These are phyloP conservation scores for Strobilomyces echinocephalus DNA, from an alignment of 768 basidiomycete species.

Conservation along the genomic window DNA sequence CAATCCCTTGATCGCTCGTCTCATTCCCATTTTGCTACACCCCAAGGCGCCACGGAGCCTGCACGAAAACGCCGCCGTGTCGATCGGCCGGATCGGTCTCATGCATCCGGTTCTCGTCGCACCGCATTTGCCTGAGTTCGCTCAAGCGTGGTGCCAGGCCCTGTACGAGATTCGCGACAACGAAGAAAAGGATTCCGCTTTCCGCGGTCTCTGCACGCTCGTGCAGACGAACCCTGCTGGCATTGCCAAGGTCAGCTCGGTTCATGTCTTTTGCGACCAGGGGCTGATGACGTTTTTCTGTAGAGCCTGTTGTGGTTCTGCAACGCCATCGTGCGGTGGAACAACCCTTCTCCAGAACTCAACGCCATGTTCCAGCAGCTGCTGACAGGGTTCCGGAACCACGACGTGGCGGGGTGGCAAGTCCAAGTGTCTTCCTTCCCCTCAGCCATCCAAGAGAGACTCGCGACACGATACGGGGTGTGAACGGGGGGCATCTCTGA, in stretches of 20 bases:
- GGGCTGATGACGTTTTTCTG: conserved; percentile 1
- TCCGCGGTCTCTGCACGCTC: conserved; percentile 93
- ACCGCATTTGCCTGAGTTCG: conserved; percentile 84
- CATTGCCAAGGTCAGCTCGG: conserved; percentile 72
- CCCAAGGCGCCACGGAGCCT: conserved; percentile 90
- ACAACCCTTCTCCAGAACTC: conserved; percentile 83
- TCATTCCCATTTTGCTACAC: conserved; percentile 90
- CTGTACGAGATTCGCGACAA: conserved; percentile 98
- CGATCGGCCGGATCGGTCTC: conserved; percentile 92
- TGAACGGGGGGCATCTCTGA: conserved; percentile 35
- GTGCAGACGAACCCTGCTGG: conserved; percentile 93
- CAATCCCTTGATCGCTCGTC: conserved; percentile 74
- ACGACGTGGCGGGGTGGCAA: conserved; percentile 82
- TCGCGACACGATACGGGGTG: conserved; percentile 84
- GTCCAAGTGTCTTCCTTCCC: conserved; percentile 82
- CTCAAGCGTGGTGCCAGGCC: conserved; percentile 95
- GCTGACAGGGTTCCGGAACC: conserved; percentile 83
- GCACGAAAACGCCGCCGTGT: conserved; percentile 97
- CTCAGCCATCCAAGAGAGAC: conserved; percentile 80
- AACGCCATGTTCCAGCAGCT: conserved; percentile 93
- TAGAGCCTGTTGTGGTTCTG: conserved; percentile 97
- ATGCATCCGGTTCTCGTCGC: conserved; percentile 89
- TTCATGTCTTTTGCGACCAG: background rate
- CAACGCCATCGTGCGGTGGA: conserved; percentile 96
- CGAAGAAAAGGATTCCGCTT: conserved; percentile 98